phyloP scores from a whole-genome alignment of 192 early-diverging fungal species.

The Rhizophagus clarus region DNA sequence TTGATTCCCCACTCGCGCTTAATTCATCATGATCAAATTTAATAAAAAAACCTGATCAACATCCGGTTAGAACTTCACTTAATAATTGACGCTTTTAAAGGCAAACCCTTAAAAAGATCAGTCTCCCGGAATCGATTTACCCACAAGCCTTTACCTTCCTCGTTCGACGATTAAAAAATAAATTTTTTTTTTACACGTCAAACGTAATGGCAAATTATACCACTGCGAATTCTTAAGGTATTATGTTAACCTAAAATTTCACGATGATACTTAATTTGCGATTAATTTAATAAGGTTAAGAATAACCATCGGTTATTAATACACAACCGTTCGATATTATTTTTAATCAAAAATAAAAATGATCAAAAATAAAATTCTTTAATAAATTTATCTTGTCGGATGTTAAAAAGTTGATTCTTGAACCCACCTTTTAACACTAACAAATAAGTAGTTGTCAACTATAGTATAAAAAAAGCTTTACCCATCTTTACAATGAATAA shows the following conservation, averaged over 20 bases:
- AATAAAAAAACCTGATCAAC: background rate
- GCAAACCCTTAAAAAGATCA: too few relatives aligned
- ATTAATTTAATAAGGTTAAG: background rate
- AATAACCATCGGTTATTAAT: background rate
- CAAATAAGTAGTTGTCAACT: background rate
- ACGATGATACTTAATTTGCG: background rate
- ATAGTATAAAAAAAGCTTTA: background rate
- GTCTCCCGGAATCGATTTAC: background rate
- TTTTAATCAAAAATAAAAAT: background rate
- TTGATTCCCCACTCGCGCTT: background rate
- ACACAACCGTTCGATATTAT: background rate
- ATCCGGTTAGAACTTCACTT: background rate
- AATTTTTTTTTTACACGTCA: background rate
- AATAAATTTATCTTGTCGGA: background rate
- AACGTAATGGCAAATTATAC: background rate
- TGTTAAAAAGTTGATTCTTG: background rate
- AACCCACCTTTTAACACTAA: background rate
- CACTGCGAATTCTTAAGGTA: background rate
- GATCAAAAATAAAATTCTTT: background rate
- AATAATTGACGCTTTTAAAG: too few relatives aligned
- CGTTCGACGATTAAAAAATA: background rate
- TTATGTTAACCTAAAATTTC: background rate
- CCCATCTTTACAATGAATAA: background rate
- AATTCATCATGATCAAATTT: background rate
- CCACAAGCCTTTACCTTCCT: background rate